Percentiles rank a stretch among this genome's conserved stretches.
phyloP scores from a whole-genome alignment of 768 basidiomycete genomes.

The Russula sp. region DNA sequence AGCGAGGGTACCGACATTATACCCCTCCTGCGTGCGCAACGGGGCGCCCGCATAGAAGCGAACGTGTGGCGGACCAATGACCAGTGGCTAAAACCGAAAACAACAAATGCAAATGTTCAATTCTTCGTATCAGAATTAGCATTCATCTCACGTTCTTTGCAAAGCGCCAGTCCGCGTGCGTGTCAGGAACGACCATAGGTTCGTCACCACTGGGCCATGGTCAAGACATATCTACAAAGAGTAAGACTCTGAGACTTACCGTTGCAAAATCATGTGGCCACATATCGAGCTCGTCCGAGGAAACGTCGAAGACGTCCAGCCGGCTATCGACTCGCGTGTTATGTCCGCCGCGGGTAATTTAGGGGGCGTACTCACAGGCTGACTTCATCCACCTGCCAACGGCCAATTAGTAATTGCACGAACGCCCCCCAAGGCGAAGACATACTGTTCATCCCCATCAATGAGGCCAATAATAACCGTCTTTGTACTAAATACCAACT shows the following conservation, averaged over 20 bases:
- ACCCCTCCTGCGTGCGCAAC: conserved; percentile 81
- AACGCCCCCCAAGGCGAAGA: conserved; percentile 4
- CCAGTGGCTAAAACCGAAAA: conserved; percentile 52
- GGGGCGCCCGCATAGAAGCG: conserved; percentile 93
- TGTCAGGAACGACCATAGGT: conserved; percentile 80
- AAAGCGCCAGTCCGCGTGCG: conserved; percentile 83
- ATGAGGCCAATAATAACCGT: conserved; percentile 77
- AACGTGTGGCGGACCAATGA: conserved; percentile 57
- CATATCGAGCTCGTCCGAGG: conserved; percentile 68
- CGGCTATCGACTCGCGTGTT: conserved; percentile 33
- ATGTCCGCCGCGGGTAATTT: neutral
- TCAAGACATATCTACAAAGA: neutral
- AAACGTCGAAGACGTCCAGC: conserved; percentile 39
- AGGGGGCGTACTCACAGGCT: conserved; percentile 50
- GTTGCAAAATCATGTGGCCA: conserved; percentile 75
- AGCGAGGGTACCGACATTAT: conserved; percentile 83
- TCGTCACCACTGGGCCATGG: conserved; percentile 59
- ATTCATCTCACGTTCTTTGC: conserved; percentile 57
- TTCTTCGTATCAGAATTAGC: conserved; percentile 4
- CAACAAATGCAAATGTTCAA: neutral
- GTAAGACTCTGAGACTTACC: conserved; percentile 36
- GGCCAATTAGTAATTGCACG: conserved; percentile 10
- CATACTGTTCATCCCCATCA: conserved; percentile 81
- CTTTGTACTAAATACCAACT: conserved; percentile 88
- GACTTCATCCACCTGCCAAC: conserved; percentile 77